A percentile compares a stretch with the other conserved stretches of the same genome.
Conservation (phyloP, 2,329 filamentous ascomycete genomes). For the Camptophora hylomeconis region DNA sequence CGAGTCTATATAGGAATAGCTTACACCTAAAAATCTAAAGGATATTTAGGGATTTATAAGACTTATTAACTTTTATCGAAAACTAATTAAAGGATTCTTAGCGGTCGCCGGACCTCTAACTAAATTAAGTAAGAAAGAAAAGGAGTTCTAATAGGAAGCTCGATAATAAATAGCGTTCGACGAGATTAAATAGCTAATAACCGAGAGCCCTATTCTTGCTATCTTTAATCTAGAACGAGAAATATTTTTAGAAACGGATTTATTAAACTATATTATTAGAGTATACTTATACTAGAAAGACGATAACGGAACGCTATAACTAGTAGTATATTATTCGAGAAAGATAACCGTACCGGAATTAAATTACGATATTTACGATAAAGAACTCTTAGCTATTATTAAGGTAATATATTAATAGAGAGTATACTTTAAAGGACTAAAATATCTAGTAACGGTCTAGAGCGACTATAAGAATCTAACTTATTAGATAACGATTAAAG, state of each 20-base stretch:
- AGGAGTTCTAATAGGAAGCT: slow-evolving; percentile 3
- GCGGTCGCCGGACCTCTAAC: slow-evolving; percentile 13
- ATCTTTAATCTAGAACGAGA: slow-evolving; percentile 8
- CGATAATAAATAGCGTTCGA: slow-evolving; percentile 5
- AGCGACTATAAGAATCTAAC: slow-evolving; percentile 11
- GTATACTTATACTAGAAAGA: slow-evolving; percentile 5
- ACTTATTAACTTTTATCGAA: slow-evolving; percentile 22
- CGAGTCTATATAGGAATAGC: slow-evolving; percentile 16
- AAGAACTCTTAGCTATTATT: slow-evolving; percentile 13
- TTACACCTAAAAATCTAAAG: slow-evolving; percentile 10
- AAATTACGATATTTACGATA: slow-evolving; percentile 13
- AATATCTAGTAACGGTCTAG: slow-evolving; percentile 11
- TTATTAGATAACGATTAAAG: slow-evolving; percentile 10
- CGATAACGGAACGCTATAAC: slow-evolving; percentile 4
- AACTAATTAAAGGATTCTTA: slow-evolving; percentile 19
- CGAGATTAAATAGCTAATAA: slow-evolving; percentile 6
- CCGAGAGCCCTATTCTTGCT: slow-evolving; percentile 6
- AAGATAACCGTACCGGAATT: slow-evolving; percentile 6
- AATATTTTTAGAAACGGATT: slow-evolving; percentile 9
- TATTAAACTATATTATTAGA: slow-evolving; percentile 7
- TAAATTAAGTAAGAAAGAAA: slow-evolving; percentile 8
- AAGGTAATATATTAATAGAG: slow-evolving; percentile 8
- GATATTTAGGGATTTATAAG: slow-evolving; percentile 19
- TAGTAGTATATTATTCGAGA: slow-evolving; percentile 7
- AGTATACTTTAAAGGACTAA: slow-evolving; percentile 11